Evolutionary conservation across 371 early-diverging fungal species (phyloP).

Genomic region (Apophysomyces ossiformis): DNA sequence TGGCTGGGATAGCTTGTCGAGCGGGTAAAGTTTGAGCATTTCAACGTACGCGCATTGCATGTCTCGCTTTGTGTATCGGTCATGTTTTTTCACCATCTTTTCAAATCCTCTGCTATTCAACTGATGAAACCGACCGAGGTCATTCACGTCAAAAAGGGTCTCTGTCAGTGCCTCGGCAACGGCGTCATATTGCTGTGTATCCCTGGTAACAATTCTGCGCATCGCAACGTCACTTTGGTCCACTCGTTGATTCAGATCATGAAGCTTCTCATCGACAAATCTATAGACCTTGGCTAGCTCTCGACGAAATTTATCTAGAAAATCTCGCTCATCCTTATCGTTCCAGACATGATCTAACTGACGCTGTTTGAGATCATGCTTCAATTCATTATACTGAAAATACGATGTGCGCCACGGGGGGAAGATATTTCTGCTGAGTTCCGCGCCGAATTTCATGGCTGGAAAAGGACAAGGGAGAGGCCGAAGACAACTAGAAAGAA

Average conservation of each 20-base stretch:
- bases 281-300: conserved; percentile 86
- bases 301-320: conserved; percentile 69
- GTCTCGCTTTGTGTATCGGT: conserved; percentile 83
- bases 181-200: conserved; percentile 36
- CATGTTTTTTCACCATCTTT: conserved; percentile 97
- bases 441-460: conserved; percentile 53
- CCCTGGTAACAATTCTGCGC: conserved; percentile 6
- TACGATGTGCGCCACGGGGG: conserved; percentile 50
- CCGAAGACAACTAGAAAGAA: neutral
- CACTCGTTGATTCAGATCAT: conserved; percentile 73
- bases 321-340: conserved; percentile 73
- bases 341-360: conserved; percentile 53
- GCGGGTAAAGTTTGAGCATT: conserved; percentile 74
- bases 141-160: conserved; percentile 82
- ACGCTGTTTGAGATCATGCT: conserved; percentile 39
- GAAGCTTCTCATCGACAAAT: conserved; percentile 76
- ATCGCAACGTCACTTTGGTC: conserved; percentile 71
- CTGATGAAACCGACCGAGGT: conserved; percentile 89
- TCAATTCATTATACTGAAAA: conserved; percentile 43
- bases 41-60: conserved; percentile 74
- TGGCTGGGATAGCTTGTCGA: conserved; percentile 75
- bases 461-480: neutral
- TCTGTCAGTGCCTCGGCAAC: conserved; percentile 76
- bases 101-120: conserved; percentile 95
- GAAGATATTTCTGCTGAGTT: conserved; percentile 37